Percentiles rank a stretch among this genome's conserved stretches.
These are phyloP conservation scores for Batkoa obscura DNA, from an alignment of 371 early-diverging fungal species.

Conservation along the genomic window DNA sequence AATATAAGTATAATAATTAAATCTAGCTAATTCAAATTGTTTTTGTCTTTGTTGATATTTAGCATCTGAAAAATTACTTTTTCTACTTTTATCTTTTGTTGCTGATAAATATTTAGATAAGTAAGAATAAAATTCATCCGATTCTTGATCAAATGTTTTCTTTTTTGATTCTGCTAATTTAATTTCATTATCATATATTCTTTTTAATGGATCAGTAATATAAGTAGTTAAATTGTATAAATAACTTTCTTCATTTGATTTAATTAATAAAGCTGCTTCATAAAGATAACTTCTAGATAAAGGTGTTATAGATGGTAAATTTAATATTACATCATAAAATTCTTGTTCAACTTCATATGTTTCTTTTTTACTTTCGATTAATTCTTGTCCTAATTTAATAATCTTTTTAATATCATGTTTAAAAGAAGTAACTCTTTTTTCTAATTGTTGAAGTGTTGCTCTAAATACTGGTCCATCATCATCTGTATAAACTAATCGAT, in stretches of 20 bases:
- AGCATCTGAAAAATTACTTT: conserved; percentile 17
- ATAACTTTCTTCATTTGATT: background rate
- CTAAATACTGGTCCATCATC: conserved; percentile 6
- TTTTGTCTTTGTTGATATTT: conserved; percentile 23
- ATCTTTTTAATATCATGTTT: conserved; percentile 4
- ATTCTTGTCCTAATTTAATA: conserved; percentile 2
- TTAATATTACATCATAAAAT: background rate
- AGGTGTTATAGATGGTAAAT: conserved; percentile 2
- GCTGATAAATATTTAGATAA: conserved; percentile 32
- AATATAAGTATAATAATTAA: conserved; percentile 42
- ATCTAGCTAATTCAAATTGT: conserved; percentile 34
- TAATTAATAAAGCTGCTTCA: background rate
- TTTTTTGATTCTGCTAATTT: conserved; percentile 32
- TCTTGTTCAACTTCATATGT: background rate
- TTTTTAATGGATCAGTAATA: conserved; percentile 19
- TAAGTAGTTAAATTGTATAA: background rate
- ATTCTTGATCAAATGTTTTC: conserved; percentile 36
- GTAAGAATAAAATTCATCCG: conserved; percentile 35
- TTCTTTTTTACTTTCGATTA: background rate
- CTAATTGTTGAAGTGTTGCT: conserved; percentile 1
- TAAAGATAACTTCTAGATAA: background rate
- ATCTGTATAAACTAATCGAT: background rate
- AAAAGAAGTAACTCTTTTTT: background rate
- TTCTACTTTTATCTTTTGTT: conserved; percentile 21
- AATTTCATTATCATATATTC: conserved; percentile 32